phyloP scores from a whole-genome alignment of 192 early-diverging fungal species.

The Irineochytrium annulatum region DNA sequence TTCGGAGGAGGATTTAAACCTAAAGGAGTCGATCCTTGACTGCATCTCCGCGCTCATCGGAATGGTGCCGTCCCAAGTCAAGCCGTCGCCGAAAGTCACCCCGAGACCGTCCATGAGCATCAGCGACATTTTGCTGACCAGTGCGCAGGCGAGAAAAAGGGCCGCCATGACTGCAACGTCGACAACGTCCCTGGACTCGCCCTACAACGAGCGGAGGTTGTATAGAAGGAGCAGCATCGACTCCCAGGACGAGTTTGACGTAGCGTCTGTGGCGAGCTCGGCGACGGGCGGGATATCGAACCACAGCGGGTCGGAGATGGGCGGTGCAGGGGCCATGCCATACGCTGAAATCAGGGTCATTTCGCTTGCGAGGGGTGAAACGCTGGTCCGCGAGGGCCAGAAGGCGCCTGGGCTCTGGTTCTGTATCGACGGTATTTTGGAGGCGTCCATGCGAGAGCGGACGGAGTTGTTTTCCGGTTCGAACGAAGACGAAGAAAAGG shows the following conservation, averaged over 20 bases:
- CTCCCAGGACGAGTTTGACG: constrained; percentile 4
- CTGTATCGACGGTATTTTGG: constrained; percentile 85
- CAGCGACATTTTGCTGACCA: neutral
- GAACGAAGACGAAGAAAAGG: neutral
- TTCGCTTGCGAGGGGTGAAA: constrained; percentile 67
- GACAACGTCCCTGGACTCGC: neutral
- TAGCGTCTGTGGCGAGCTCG: neutral
- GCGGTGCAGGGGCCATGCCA: neutral
- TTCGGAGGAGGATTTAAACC: constrained; percentile 35
- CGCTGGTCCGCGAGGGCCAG: constrained; percentile 80
- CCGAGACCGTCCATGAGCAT: neutral
- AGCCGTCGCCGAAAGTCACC: neutral
- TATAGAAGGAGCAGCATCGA: constrained; percentile 9
- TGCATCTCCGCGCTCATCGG: constrained; percentile 63
- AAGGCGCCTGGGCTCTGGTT: constrained; percentile 82
- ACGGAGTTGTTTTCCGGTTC: constrained; percentile 12
- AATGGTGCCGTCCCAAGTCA: constrained; percentile 20
- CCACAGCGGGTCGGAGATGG: neutral
- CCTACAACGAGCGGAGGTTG: neutral
- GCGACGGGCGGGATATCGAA: neutral
- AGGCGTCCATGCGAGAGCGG: constrained; percentile 54
- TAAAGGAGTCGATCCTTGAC: constrained; percentile 58
- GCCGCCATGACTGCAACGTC: neutral
- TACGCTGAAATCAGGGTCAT: constrained; percentile 29
- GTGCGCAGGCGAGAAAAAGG: neutral